Evolutionary conservation across 2,329 filamentous ascomycete genomes (phyloP).

Genomic region (Ilyonectria robusta): DNA sequence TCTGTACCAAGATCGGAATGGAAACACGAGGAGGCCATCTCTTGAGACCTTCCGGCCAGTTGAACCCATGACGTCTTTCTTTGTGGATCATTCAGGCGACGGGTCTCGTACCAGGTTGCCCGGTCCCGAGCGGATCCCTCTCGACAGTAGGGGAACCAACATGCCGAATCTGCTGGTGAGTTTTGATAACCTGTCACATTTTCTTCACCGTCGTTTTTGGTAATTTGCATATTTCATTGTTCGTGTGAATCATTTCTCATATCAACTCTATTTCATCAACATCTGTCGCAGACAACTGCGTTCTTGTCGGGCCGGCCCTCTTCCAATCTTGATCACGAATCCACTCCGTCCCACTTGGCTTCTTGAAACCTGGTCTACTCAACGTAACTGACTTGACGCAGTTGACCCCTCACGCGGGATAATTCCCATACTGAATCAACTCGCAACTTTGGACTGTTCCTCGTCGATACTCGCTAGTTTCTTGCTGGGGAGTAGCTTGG

Average conservation of each 20-base stretch:
- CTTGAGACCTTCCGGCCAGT: neutral
- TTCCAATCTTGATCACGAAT: slow-evolving; percentile 1
- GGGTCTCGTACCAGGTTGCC: slow-evolving; percentile 25
- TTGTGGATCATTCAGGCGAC: slow-evolving; percentile 20
- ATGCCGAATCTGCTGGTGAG: neutral
- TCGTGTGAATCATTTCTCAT: neutral
- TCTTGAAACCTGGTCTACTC: neutral
- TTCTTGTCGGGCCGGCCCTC: neutral
- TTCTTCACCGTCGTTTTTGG: neutral
- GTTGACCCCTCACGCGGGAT: neutral
- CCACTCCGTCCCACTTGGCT: slow-evolving; percentile 7
- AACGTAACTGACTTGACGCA: neutral
- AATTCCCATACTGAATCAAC: neutral
- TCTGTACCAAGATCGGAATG: neutral
- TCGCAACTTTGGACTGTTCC: neutral
- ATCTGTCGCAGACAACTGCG: neutral
- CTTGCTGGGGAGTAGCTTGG: neutral
- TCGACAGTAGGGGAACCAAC: neutral
- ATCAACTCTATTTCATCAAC: neutral
- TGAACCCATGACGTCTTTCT: slow-evolving; percentile 20
- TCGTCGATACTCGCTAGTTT: neutral
- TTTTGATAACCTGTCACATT: slow-evolving; percentile 7
- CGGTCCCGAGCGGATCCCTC: slow-evolving; percentile 9
- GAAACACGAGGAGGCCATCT: neutral
- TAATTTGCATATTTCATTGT: neutral